Percentiles rank a stretch among this genome's conserved stretches.
phyloP scores from a whole-genome alignment of 352 stramenopile genomes.

The Phytophthora aleatoria region DNA sequence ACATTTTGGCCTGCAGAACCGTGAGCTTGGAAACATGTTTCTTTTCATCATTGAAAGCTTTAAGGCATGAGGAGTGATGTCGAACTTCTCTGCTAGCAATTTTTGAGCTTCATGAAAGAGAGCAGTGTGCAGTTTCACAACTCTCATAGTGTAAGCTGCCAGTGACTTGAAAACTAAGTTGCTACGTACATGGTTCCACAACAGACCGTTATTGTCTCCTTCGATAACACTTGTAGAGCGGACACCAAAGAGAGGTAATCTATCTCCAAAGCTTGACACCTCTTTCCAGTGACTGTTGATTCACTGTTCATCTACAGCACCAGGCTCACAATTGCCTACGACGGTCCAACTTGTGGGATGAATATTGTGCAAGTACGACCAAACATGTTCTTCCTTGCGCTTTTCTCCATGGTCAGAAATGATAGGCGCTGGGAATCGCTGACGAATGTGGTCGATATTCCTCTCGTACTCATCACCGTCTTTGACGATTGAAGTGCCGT shows the following conservation, averaged over 20 bases:
- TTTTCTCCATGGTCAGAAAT: not conserved
- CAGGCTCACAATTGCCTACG: not conserved
- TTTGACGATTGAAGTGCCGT: not conserved
- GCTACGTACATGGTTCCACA: not conserved
- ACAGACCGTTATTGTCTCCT: slow-evolving; percentile 2
- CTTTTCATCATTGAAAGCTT: not conserved
- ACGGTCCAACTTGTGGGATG: slow-evolving; percentile 2
- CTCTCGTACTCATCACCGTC: not conserved
- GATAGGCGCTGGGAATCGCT: too few relatives aligned
- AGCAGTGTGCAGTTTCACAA: not conserved
- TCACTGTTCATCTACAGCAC: not conserved
- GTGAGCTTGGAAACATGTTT: not conserved
- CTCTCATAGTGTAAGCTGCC: not conserved
- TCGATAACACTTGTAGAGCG: slow-evolving; percentile 4
- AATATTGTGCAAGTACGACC: not conserved
- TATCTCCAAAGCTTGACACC: not conserved
- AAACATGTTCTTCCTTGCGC: not conserved
- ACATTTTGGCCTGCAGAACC: not conserved
- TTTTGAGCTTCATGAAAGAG: not conserved
- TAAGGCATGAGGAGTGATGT: slow-evolving; percentile 3
- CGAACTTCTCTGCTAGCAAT: not conserved
- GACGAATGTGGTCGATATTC: not conserved
- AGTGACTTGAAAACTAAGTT: not conserved
- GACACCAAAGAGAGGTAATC: not conserved
- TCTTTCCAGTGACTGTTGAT: not conserved